Evolutionary conservation across 306 rosid genomes (phyloP).

Genomic region (Astragalus glycyphyllos): DNA sequence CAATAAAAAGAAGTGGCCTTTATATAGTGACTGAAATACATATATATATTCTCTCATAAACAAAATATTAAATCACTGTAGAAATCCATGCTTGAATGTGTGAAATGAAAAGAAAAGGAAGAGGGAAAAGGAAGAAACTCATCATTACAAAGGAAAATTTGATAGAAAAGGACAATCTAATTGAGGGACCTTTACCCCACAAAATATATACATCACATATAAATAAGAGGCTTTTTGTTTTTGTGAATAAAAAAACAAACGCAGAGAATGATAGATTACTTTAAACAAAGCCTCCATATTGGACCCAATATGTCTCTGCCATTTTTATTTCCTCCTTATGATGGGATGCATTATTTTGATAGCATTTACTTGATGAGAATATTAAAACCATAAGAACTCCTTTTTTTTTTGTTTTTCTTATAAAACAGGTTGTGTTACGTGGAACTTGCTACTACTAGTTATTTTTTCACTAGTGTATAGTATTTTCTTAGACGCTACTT

Average conservation of each 20-base stretch:
- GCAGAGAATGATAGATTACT: slow-evolving; percentile 63
- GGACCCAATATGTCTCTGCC: slow-evolving; percentile 74
- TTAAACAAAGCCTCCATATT: slow-evolving; percentile 81
- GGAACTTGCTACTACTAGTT: no score
- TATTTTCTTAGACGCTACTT: no score
- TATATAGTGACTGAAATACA: no score
- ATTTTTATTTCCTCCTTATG: slow-evolving; percentile 43
- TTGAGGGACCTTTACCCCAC: slow-evolving; percentile 78
- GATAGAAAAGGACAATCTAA: slow-evolving; percentile 71
- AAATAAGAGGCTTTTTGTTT: slow-evolving; percentile 66
- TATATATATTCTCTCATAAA: slow-evolving; percentile 21
- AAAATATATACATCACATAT: slow-evolving; percentile 51
- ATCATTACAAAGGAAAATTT: slow-evolving; percentile 79
- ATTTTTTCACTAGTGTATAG: no score
- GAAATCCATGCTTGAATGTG: slow-evolving; percentile 55
- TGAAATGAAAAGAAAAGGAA: slow-evolving; percentile 39
- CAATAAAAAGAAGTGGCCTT: no score
- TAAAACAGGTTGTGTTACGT: no score
- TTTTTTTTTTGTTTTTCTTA: no score
- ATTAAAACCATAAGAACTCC: slow-evolving; percentile 15
- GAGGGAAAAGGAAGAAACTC: slow-evolving; percentile 46
- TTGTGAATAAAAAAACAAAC: slow-evolving; percentile 46
- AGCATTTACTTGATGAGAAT: slow-evolving; percentile 41
- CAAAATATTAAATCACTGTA: slow-evolving; percentile 36
- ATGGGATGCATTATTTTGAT: slow-evolving; percentile 53